phyloP scores from a whole-genome alignment of 495 filamentous ascomycete species.

The Elasticomyces elasticus region DNA sequence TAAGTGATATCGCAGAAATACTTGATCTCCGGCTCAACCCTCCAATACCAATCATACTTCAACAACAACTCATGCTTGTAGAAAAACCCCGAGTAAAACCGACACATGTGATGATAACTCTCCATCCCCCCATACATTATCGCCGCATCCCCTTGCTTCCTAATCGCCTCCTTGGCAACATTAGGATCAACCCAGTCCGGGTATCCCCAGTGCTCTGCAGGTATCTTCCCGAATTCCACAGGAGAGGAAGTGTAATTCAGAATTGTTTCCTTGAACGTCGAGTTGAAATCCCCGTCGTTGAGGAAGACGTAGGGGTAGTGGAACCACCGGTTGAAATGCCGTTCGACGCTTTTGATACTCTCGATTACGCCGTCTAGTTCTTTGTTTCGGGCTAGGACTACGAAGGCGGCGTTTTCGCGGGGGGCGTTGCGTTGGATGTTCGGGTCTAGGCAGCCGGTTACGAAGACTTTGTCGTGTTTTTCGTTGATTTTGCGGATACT shows the following conservation, averaged over 20 bases:
- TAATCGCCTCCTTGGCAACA: conserved; percentile 88
- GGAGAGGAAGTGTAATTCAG: conserved; percentile 75
- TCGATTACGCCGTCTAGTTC: conserved; percentile 92
- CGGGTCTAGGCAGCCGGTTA: conserved; percentile 70
- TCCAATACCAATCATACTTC: conserved; percentile 99
- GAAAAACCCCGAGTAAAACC: conserved; percentile 99
- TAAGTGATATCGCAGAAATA: conserved; percentile 99
- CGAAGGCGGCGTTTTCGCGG: conserved; percentile 87
- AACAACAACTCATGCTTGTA: conserved; percentile 92
- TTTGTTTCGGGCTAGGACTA: conserved; percentile 93
- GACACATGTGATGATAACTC: conserved; percentile 78
- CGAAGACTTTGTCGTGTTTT: conserved; percentile 92
- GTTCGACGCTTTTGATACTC: conserved; percentile 94
- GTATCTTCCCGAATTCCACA: conserved; percentile 94
- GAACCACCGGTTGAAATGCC: conserved; percentile 99
- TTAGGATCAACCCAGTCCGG: conserved; percentile 92
- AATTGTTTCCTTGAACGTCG: conserved; percentile 79
- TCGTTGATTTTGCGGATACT: conserved; percentile 97
- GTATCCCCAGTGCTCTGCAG: conserved; percentile 85
- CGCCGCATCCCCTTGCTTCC: conserved; percentile 89
- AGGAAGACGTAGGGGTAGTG: conserved; percentile 98
- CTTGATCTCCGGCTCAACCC: conserved; percentile 98
- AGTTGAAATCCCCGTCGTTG: conserved; percentile 94
- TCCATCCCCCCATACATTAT: conserved; percentile 99
- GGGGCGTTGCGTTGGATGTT: conserved; percentile 49